Conservation (phyloP, 2,329 filamentous ascomycete species). For the Penicillium sp. region DNA sequence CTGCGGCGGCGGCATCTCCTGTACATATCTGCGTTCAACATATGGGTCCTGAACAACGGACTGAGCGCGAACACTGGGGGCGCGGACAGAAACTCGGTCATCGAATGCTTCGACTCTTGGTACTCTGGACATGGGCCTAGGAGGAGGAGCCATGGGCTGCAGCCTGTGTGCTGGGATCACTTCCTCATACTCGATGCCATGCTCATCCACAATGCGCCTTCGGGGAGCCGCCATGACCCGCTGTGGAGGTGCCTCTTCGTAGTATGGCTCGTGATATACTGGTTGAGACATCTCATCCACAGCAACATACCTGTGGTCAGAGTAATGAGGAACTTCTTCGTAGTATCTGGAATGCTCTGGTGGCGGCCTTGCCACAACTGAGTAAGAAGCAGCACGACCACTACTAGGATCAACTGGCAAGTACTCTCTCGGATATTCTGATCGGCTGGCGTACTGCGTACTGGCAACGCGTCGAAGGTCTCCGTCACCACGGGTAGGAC, state of each 20-base stretch:
- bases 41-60: constrained; percentile 50
- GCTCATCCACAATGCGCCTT: constrained; percentile 77
- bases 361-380: constrained; percentile 42
- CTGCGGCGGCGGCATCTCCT: constrained; percentile 49
- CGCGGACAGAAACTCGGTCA: constrained; percentile 35
- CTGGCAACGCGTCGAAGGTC: constrained; percentile 54
- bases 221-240: constrained; percentile 57
- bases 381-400: constrained; percentile 45
- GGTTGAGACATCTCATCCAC: constrained; percentile 43
- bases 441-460: constrained; percentile 49
- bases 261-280: constrained; percentile 46
- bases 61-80: constrained; percentile 42
- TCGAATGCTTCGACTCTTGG: constrained; percentile 40
- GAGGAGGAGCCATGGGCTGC: constrained; percentile 39
- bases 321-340: constrained; percentile 39
- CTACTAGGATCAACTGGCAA: constrained; percentile 48
- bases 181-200: constrained; percentile 77
- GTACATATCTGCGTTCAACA: constrained; percentile 44
- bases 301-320: constrained; percentile 39
- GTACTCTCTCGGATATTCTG: constrained; percentile 48
- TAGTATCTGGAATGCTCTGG: constrained; percentile 45
- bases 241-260: constrained; percentile 46
- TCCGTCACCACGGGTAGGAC: constrained; percentile 46
- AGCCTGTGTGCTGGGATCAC: constrained; percentile 48
- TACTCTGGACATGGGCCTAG: constrained; percentile 37